Evolutionary conservation across 495 filamentous ascomycete species (phyloP).

Genomic region (Echria macrotheca): DNA sequence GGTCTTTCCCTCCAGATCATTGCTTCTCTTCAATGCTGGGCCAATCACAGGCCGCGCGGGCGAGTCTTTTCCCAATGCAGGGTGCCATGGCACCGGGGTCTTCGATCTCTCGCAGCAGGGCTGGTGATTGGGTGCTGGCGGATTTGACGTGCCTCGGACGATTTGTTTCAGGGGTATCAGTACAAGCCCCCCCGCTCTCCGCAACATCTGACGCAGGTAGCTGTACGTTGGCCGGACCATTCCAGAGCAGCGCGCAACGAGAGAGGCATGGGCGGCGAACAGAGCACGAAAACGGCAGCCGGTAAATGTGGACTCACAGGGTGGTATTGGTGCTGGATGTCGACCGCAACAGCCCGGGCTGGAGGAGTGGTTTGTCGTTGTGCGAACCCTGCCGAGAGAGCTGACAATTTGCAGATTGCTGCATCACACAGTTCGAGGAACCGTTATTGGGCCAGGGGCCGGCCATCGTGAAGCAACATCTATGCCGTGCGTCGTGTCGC

Average conservation of each 20-base stretch:
- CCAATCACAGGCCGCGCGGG: slow-evolving; percentile 18
- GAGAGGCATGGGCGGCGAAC: not conserved
- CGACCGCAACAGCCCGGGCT: not conserved
- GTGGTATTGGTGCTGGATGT: slow-evolving; percentile 5
- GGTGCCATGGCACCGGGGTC: slow-evolving; percentile 26
- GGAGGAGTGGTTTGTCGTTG: not conserved
- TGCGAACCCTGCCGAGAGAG: not conserved
- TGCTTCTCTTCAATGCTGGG: slow-evolving; percentile 3
- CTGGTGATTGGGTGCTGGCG: slow-evolving; percentile 18
- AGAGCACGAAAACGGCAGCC: slow-evolving; percentile 9
- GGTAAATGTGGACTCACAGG: slow-evolving; percentile 6
- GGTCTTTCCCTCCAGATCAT: slow-evolving; percentile 12
- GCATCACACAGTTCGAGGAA: not conserved
- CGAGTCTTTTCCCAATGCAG: slow-evolving; percentile 13
- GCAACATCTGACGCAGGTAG: slow-evolving; percentile 9
- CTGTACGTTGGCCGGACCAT: slow-evolving; percentile 7
- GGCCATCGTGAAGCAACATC: slow-evolving; percentile 1
- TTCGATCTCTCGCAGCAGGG: slow-evolving; percentile 17
- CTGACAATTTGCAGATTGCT: slow-evolving; percentile 1
- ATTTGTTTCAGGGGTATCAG: slow-evolving; percentile 26
- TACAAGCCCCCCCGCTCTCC: slow-evolving; percentile 16
- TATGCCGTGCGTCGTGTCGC: slow-evolving; percentile 3
- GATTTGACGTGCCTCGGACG: slow-evolving; percentile 21
- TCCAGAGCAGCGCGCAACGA: not conserved
- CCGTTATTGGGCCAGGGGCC: slow-evolving; percentile 3